phyloP scores from a whole-genome alignment of 345 rosid genomes.

The Streptanthus diversifolius region DNA sequence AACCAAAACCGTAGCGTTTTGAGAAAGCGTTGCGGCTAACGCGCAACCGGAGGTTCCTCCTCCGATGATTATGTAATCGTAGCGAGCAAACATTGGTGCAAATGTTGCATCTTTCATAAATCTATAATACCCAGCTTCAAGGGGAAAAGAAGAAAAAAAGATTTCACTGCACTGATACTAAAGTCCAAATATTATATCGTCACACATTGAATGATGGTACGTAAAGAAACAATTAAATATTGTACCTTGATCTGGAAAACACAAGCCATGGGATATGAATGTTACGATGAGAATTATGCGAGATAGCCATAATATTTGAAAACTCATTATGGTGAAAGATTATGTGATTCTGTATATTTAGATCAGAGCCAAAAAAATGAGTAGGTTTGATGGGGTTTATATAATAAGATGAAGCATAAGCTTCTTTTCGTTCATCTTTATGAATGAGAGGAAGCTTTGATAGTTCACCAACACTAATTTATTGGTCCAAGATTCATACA shows the following conservation, averaged over 20 bases:
- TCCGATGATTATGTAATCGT: conserved; percentile 75
- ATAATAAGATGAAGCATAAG: conserved; percentile 31
- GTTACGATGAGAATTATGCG: conserved; percentile 26
- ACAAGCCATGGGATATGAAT: conserved; percentile 35
- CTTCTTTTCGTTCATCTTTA: conserved; percentile 31
- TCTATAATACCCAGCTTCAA: conserved; percentile 50
- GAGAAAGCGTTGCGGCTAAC: conserved; percentile 70
- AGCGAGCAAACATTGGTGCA: conserved; percentile 45
- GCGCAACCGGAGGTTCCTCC: conserved; percentile 92
- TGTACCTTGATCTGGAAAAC: conserved; percentile 46
- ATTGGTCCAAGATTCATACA: conserved; percentile 23
- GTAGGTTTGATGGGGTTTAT: conserved; percentile 28
- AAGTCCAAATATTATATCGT: neutral
- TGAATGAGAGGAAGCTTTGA: conserved; percentile 20
- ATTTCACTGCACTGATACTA: neutral
- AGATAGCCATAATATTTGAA: conserved; percentile 17
- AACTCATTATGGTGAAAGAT: conserved; percentile 31
- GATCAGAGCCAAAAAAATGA: conserved; percentile 22
- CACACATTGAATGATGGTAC: neutral
- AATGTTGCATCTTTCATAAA: conserved; percentile 59
- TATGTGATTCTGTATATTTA: neutral
- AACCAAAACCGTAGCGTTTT: conserved; percentile 55
- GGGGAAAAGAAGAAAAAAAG: neutral
- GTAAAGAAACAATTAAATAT: neutral
- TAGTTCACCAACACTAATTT: conserved; percentile 40